phyloP scores from a whole-genome alignment of 352 stramenopile genomes.

The Globisporangium ultimum region DNA sequence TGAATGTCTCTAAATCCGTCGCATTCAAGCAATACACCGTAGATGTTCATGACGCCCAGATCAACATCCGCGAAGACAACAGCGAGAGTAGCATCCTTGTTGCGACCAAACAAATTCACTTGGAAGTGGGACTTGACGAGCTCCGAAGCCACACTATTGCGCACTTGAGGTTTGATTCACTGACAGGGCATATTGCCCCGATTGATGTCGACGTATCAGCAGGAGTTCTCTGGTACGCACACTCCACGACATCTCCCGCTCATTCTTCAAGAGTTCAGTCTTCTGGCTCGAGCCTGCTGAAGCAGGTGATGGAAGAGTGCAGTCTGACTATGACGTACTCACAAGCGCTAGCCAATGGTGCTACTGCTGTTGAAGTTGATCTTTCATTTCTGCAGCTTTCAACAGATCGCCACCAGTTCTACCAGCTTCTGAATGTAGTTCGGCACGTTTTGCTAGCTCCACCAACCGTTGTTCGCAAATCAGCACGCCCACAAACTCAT shows the following conservation, averaged over 20 bases:
- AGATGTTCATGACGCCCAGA: constrained; percentile 73
- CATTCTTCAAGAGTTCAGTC: constrained; percentile 9
- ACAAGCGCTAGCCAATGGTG: constrained; percentile 32
- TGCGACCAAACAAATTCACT: constrained; percentile 73
- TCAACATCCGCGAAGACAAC: constrained; percentile 70
- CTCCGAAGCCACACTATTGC: constrained; percentile 41
- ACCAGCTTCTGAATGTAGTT: constrained; percentile 76
- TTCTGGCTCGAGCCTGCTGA: constrained; percentile 38
- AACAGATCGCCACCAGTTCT: constrained; percentile 78
- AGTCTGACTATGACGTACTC: constrained; percentile 58
- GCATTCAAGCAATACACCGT: constrained; percentile 70
- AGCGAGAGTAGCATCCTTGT: constrained; percentile 66
- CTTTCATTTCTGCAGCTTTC: constrained; percentile 72
- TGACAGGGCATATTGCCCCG: constrained; percentile 68
- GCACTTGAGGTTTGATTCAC: constrained; percentile 57
- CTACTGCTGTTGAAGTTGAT: constrained; percentile 53
- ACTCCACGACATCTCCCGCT: constrained; percentile 10
- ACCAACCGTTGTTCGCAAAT: constrained; percentile 31
- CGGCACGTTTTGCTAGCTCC: constrained; percentile 71
- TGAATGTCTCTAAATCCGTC: constrained; percentile 28
- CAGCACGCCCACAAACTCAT: constrained; percentile 11
- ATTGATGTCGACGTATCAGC: constrained; percentile 73
- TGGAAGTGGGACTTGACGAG: constrained; percentile 62
- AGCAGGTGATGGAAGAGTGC: constrained; percentile 80
- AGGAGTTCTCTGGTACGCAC: constrained; percentile 73